A percentile compares a stretch with the other conserved stretches of the same genome.
phyloP scores from a whole-genome alignment of 169 alveolate species.

The Theileria parva region DNA sequence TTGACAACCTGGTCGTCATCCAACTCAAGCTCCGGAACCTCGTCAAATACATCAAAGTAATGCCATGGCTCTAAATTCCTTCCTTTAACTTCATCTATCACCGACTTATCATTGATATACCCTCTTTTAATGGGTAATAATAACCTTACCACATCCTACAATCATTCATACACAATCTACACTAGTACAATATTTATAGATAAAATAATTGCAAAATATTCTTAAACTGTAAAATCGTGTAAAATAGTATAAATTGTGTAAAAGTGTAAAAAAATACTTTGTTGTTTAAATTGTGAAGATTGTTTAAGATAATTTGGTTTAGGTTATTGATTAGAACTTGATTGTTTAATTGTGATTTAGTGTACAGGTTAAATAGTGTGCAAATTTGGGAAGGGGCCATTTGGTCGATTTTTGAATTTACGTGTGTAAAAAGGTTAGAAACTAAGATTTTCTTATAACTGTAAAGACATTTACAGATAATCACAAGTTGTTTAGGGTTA shows the following conservation, averaged over 20 bases:
- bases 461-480: neutral
- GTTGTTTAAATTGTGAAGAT: neutral
- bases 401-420: neutral
- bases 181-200: neutral
- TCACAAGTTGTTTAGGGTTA: constrained; percentile 1
- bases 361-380: constrained; percentile 8
- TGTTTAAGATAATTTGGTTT: constrained; percentile 11
- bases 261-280: constrained; percentile 18
- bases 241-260: too few relatives aligned
- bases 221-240: too few relatives aligned
- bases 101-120: neutral
- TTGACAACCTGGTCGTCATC: constrained; percentile 6
- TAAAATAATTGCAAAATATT: neutral
- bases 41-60: constrained; percentile 19
- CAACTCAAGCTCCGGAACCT: constrained; percentile 2
- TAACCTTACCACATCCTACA: constrained; percentile 15
- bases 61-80: neutral
- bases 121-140: constrained; percentile 17
- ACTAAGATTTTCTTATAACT: constrained; percentile 14
- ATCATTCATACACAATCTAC: neutral
- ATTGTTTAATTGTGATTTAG: constrained; percentile 5
- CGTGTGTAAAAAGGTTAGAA: constrained; percentile 4
- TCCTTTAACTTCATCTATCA: neutral
- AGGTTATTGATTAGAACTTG: constrained; percentile 1
- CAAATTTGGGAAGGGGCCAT: constrained; percentile 22